A percentile compares a stretch with the other conserved stretches of the same genome.
Evolutionary conservation across 2,329 filamentous ascomycete species (phyloP).

Genomic region (Phialophora verrucosa): DNA sequence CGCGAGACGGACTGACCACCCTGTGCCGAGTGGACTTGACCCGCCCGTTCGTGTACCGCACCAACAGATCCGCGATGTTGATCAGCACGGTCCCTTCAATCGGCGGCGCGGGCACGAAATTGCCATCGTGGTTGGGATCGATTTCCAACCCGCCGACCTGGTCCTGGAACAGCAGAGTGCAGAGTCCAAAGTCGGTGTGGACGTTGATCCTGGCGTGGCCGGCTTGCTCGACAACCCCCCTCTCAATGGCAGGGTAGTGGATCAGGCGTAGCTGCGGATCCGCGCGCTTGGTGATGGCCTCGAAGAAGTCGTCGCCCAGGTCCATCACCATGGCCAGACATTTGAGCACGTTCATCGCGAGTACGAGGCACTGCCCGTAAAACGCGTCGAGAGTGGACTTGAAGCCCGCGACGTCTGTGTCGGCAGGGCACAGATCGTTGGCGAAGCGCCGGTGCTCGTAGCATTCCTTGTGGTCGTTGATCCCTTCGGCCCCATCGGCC

Average conservation of each 20-base stretch:
- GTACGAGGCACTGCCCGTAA: constrained; percentile 54
- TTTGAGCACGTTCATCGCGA: constrained; percentile 59
- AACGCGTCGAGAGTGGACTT: constrained; percentile 48
- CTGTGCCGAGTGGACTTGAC: constrained; percentile 60
- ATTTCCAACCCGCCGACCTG: constrained; percentile 56
- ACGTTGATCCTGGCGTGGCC: constrained; percentile 38
- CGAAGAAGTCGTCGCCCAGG: constrained; percentile 62
- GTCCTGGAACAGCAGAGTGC: constrained; percentile 57
- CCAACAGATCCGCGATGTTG: constrained; percentile 60
- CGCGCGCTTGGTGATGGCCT: constrained; percentile 59
- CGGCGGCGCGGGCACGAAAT: constrained; percentile 39
- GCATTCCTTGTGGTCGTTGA: constrained; percentile 37
- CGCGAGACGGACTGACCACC: constrained; percentile 43
- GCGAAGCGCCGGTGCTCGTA: constrained; percentile 35
- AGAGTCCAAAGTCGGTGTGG: constrained; percentile 53
- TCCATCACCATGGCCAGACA: constrained; percentile 62
- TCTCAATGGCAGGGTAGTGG: constrained; percentile 46
- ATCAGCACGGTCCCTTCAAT: constrained; percentile 57
- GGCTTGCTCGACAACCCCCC: constrained; percentile 30
- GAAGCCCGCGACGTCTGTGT: constrained; percentile 54
- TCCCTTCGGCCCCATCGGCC: constrained; percentile 32
- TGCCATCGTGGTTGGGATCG: constrained; percentile 29
- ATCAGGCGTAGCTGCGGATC: constrained; percentile 44
- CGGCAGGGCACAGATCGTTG: constrained; percentile 28
- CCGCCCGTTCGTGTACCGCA: constrained; percentile 59